Percentiles rank a stretch among this genome's conserved stretches.
Evolutionary conservation across 1,284 basidiomycete genomes (phyloP).

Genomic region (Sporisorium exsertum): DNA sequence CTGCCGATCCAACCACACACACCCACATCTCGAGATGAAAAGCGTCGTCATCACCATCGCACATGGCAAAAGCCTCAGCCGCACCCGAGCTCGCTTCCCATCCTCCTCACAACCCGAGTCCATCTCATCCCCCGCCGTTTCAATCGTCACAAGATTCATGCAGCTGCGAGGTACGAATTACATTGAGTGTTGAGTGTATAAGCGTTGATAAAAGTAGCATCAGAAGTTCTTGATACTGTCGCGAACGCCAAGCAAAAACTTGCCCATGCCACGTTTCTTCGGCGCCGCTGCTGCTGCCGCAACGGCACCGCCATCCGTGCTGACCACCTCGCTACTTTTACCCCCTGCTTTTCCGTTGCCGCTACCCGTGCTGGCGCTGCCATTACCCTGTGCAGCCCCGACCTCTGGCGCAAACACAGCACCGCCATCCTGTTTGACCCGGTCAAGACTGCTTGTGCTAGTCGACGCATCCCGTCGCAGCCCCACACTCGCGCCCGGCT

Average conservation of each 20-base stretch:
- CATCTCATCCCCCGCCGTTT: background rate
- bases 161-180: background rate
- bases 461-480: constrained; percentile 39
- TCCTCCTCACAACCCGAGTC: too few relatives aligned
- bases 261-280: constrained; percentile 49
- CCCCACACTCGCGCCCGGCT: constrained; percentile 8
- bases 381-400: constrained; percentile 11
- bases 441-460: constrained; percentile 34
- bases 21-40: too few relatives aligned
- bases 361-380: constrained; percentile 1
- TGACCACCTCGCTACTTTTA: background rate
- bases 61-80: too few relatives aligned
- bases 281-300: constrained; percentile 6
- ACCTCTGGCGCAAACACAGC: background rate
- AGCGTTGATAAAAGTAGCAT: background rate
- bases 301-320: background rate
- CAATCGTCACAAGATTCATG: background rate
- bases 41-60: too few relatives aligned
- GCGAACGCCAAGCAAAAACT: constrained; percentile 44
- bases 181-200: background rate
- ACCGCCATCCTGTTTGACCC: background rate
- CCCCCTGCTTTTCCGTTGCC: background rate
- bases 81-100: too few relatives aligned
- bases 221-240: constrained; percentile 51
- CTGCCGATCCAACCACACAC: too few relatives aligned